phyloP scores from a whole-genome alignment of 805 yeast genomes.

The Ogataea methylovora region DNA sequence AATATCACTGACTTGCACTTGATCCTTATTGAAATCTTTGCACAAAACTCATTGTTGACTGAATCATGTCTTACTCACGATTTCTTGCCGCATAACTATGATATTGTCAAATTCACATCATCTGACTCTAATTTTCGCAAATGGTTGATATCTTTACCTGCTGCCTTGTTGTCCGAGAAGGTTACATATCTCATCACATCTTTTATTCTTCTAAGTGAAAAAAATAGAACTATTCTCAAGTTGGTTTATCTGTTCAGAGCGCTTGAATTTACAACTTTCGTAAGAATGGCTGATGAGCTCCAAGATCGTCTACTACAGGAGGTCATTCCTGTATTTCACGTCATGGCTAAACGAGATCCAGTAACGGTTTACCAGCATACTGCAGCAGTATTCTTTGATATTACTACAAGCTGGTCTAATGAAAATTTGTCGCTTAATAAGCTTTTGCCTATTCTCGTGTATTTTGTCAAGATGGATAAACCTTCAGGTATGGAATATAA shows the following conservation, averaged over 20 bases:
- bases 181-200: conserved; percentile 1
- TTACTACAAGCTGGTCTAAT: conserved; percentile 4
- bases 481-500: too few relatives aligned
- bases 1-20: too few relatives aligned
- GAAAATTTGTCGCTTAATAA: conserved; percentile 1
- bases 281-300: conserved; percentile 2
- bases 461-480: too few relatives aligned
- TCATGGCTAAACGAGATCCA: conserved; percentile 4
- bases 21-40: too few relatives aligned
- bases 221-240: conserved; percentile 3
- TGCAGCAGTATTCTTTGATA: conserved; percentile 4
- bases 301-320: conserved; percentile 1
- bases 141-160: conserved; percentile 7
- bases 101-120: conserved; percentile 2
- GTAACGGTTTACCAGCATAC: conserved; percentile 7
- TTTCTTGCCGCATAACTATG: too few relatives aligned
- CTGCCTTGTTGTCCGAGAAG: neutral
- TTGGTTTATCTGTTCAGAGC: conserved; percentile 5
- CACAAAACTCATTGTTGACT: too few relatives aligned
- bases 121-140: conserved; percentile 4
- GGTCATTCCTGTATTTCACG: neutral
- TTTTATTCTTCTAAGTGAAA: conserved; percentile 2
- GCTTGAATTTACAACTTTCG: conserved; percentile 3
- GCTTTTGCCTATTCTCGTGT: too few relatives aligned
- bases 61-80: too few relatives aligned